phyloP scores from a whole-genome alignment of 2,329 filamentous ascomycete species.

The Microdochium trichocladiopsis region DNA sequence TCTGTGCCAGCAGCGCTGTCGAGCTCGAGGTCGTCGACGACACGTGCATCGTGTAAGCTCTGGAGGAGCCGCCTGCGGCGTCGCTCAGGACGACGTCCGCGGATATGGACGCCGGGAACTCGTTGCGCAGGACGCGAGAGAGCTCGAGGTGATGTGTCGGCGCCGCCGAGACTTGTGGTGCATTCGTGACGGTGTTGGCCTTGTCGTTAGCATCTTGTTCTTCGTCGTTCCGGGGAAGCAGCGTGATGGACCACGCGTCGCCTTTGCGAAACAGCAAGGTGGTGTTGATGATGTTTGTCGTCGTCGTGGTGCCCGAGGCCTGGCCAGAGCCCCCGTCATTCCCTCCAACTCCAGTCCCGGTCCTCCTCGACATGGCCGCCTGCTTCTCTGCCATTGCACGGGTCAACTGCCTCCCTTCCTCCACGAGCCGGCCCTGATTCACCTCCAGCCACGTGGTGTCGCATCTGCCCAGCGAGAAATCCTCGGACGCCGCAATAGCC shows the following conservation, averaged over 20 bases:
- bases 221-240: slow-evolving; percentile 15
- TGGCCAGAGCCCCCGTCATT: neutral
- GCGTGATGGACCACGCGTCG: slow-evolving; percentile 48
- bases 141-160: slow-evolving; percentile 43
- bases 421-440: slow-evolving; percentile 27
- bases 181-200: slow-evolving; percentile 16
- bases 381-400: neutral
- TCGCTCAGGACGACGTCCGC: slow-evolving; percentile 44
- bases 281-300: slow-evolving; percentile 17
- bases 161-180: slow-evolving; percentile 13
- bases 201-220: neutral
- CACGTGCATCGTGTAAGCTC: neutral
- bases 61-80: slow-evolving; percentile 11
- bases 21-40: slow-evolving; percentile 27
- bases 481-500: slow-evolving; percentile 41
- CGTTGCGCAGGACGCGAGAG: slow-evolving; percentile 47
- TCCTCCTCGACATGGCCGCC: neutral
- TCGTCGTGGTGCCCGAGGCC: slow-evolving; percentile 5
- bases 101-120: slow-evolving; percentile 47
- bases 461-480: slow-evolving; percentile 38
- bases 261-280: slow-evolving; percentile 47
- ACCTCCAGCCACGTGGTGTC: slow-evolving; percentile 53
- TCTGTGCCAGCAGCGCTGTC: slow-evolving; percentile 35
- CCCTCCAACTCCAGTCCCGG: neutral
- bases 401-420: slow-evolving; percentile 10